phyloP scores from a whole-genome alignment of 1,284 basidiomycete species.

The Apiotrichum domesticum region DNA sequence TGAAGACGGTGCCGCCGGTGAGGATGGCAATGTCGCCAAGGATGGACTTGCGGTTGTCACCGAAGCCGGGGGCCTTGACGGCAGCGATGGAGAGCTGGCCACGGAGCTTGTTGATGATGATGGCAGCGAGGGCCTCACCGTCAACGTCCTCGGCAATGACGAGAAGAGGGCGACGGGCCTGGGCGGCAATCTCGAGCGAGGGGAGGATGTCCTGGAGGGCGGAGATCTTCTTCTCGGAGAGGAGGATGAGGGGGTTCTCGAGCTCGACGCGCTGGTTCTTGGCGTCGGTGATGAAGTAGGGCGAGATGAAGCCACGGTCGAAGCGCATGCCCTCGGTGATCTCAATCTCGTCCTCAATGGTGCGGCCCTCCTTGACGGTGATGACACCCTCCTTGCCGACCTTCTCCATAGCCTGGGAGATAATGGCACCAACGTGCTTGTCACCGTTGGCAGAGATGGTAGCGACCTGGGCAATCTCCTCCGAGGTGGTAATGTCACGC shows the following conservation, averaged over 20 bases:
- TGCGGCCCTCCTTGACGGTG: slow-evolving; percentile 97
- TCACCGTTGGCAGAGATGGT: slow-evolving; percentile 99
- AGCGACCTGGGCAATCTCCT: slow-evolving; percentile 90
- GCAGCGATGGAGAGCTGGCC: slow-evolving; percentile 89
- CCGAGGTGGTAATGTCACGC: slow-evolving; percentile 90
- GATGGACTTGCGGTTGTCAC: slow-evolving; percentile 94
- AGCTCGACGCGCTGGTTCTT: slow-evolving; percentile 95
- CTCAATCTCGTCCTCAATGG: slow-evolving; percentile 97
- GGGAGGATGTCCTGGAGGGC: slow-evolving; percentile 92
- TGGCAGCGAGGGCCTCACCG: slow-evolving; percentile 93
- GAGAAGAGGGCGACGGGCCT: slow-evolving; percentile 82
- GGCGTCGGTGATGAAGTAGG: slow-evolving; percentile 98
- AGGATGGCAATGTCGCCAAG: slow-evolving; percentile 95
- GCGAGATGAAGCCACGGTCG: slow-evolving; percentile 97
- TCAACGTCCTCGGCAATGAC: slow-evolving; percentile 98
- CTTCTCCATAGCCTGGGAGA: slow-evolving; percentile 99
- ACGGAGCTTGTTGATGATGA: slow-evolving; percentile 97
- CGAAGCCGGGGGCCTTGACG: slow-evolving; percentile 96
- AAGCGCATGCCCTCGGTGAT: slow-evolving; percentile 99
- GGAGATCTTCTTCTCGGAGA: slow-evolving; percentile 98
- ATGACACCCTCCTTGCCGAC: slow-evolving; percentile 99
- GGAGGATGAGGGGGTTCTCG: slow-evolving; percentile 89
- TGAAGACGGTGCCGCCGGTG: slow-evolving; percentile 95
- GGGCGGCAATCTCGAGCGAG: slow-evolving; percentile 84
- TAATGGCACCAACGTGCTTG: slow-evolving; percentile 85